These are phyloP conservation scores for Colletotrichum simmondsii DNA, from an alignment of 2,329 filamentous ascomycete species.

Conservation along the genomic window DNA sequence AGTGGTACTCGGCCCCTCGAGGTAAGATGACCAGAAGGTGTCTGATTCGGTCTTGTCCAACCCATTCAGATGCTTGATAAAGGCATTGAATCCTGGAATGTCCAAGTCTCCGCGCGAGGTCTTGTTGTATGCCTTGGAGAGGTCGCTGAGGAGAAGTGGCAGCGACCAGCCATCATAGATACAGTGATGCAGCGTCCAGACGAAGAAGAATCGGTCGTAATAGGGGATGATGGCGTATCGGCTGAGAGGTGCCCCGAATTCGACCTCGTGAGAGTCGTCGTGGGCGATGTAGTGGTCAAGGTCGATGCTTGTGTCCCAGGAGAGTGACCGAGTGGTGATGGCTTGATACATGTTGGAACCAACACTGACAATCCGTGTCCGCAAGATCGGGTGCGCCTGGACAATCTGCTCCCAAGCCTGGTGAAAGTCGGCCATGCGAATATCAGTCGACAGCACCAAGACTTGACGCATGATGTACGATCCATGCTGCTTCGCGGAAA, in stretches of 20 bases:
- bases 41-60: not conserved
- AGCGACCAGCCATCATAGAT: slow-evolving; percentile 5
- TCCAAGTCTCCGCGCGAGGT: not conserved
- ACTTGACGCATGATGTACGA: slow-evolving; percentile 13
- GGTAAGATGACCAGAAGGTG: not conserved
- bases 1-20: not conserved
- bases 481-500: slow-evolving; percentile 14
- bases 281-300: not conserved
- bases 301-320: not conserved
- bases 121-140: slow-evolving; percentile 17
- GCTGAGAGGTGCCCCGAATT: not conserved
- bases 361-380: slow-evolving; percentile 9
- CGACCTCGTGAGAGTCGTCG: not conserved
- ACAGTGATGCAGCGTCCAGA: slow-evolving; percentile 31
- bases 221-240: not conserved
- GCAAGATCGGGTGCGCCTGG: slow-evolving; percentile 24
- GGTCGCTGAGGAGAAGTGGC: not conserved
- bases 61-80: not conserved
- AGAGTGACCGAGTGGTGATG: not conserved
- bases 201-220: slow-evolving; percentile 31
- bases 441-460: slow-evolving; percentile 6
- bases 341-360: not conserved
- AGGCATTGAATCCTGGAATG: not conserved
- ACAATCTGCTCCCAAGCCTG: slow-evolving; percentile 27
- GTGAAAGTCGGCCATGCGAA: slow-evolving; percentile 23